Base-by-base conservation (phyloP, 345 rosid species). In the Lepidium sativum region DNA sequence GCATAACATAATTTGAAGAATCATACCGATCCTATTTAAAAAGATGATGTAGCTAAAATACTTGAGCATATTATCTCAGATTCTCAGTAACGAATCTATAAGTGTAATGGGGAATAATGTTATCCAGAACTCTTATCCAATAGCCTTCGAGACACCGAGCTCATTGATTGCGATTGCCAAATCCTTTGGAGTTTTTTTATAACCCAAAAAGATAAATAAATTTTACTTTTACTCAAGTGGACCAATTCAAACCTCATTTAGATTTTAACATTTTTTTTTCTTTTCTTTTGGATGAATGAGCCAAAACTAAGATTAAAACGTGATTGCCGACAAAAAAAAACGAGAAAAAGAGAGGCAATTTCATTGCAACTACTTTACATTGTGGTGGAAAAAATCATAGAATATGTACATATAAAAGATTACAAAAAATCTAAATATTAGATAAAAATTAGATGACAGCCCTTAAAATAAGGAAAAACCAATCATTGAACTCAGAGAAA, bases 41-140 rank as follows among this genome's bases (percentile, higher is more conserved):
- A 27, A 1, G 6, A 4, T 27, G 23, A 9, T 53, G 50, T 41
- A 59, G 53, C 31, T 41, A 59, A 12, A 6, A 35, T 37, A 35
- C 18, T 45, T 45, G 31, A n/a, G 27, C 21, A 40, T 23, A n/a
- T 48, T 64, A 57, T 54, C 13, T 61, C 40, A 35, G 20, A 56
- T 49, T 54, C 13, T 61, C 40, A 35, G 20, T 23, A 45, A 48
- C 44, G 57, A 14, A 32, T 71, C 50, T 39, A 12, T 64, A 56
- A 31, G 45, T 47, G 32, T 64, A 60, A 48, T 47, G 64, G 34
- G 37, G 14, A 44, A 48, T 65, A 49, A 64, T 71, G 70, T 63
- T 71, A 71, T 63, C 65, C 27, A 47, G 23, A 70, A 70, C 59
- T 64, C 65, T 63, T 71, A 40, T 63, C 75, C 53, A 63, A 13